Base-by-base conservation (phyloP, 495 filamentous ascomycete species). In the Aspergillus saccharolyticus region DNA sequence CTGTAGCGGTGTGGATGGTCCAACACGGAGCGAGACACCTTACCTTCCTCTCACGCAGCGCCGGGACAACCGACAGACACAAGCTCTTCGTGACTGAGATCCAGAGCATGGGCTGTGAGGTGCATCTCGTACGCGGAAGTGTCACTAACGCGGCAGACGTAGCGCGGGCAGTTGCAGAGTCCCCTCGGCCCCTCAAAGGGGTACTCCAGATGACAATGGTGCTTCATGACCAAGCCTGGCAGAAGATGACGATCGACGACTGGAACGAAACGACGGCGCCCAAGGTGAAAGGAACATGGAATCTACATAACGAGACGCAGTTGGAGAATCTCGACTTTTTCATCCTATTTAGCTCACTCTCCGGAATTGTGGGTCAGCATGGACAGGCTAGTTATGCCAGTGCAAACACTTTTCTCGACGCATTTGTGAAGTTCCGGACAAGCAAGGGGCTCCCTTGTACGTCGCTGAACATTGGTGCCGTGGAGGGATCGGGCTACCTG, bases 1-100 rank as follows among this genome's bases (percentile, higher is more conserved):
- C 78, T 43, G 70, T 87, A 50, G 66, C 81, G 0, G 69, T 64
- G 0, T 85, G 80, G 80, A 83, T 88, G 78, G 79, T 77, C 5
- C 62, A 71, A 25, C 75, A 78, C 25, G 82, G 82, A 3, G 85
- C 84, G n/a, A 68, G 70, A 21, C 69, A 79, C 54, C 61, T 88
- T 6, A 73, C 82, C 15, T 76, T 86, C 16, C 48, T 72, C 0
- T 72, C 68, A 4, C 60, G 65, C 0, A 61, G 57, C 7, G 69
- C 56, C 15, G 53, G 52, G 7, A 48, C 56, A 15, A 42, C 53
- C 10, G 18, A 46, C 0, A 42, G 59, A 21, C 21, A 39, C 33
- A 7, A 57, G 22, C 25, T 21, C 8, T 75, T 82, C 28, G 43
- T 72, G n/a, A 28, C 61, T 0, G 78, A 80, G 48, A 64, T 82